Conservation (phyloP, 2,329 filamentous ascomycete genomes). For the Colletotrichum acutatum region DNA sequence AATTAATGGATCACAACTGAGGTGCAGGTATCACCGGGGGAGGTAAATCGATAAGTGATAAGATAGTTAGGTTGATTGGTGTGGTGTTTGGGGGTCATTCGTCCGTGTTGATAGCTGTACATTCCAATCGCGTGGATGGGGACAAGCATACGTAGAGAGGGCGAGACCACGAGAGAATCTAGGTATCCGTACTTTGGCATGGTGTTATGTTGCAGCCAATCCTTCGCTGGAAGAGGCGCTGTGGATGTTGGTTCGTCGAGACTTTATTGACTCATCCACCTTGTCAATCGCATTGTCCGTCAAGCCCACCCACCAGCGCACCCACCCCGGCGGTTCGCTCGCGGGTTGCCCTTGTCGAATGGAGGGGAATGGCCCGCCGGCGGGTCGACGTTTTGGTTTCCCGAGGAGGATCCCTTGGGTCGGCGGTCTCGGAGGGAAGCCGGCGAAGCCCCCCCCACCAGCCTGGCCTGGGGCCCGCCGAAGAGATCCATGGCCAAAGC, state of each 20-base stretch:
- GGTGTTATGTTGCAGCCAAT: conserved; percentile 4
- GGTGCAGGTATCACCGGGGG: conserved; percentile 4
- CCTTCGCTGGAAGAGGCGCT: neutral
- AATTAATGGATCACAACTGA: neutral
- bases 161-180: too few relatives aligned
- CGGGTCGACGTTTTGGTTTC: conserved; percentile 11
- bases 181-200: neutral
- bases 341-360: neutral
- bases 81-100: neutral
- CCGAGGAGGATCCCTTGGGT: conserved; percentile 9
- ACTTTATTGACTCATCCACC: conserved; percentile 24
- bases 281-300: neutral
- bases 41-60: conserved; percentile 4
- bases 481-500: neutral
- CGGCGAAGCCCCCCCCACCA: conserved; percentile 21
- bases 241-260: conserved; percentile 23
- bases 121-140: neutral
- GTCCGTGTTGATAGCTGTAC: neutral
- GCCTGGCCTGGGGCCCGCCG: neutral
- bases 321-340: conserved; percentile 25
- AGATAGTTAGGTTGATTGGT: neutral
- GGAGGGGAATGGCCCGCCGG: conserved; percentile 17
- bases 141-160: neutral
- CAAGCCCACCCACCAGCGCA: conserved; percentile 23
- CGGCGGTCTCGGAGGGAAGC: conserved; percentile 27